phyloP scores from a whole-genome alignment of 2,329 filamentous ascomycete genomes.

The Aspergillus fumigatiaffinis region DNA sequence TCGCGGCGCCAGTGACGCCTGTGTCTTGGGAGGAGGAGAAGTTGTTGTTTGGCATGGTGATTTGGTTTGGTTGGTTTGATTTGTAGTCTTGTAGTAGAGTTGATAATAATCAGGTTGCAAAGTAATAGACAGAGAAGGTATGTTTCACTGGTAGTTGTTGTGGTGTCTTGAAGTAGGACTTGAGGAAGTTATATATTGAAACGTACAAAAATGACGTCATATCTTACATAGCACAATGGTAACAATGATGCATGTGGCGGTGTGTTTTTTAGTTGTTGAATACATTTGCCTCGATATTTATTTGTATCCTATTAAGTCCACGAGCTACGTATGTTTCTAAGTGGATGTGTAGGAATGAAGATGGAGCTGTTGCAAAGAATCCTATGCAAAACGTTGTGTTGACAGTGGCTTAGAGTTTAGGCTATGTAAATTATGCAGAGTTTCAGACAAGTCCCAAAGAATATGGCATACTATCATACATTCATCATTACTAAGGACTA shows the following conservation, averaged over 20 bases:
- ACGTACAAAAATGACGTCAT: not conserved
- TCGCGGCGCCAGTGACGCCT: constrained; percentile 50
- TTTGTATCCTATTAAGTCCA: too few species aligned
- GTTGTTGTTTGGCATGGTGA: not conserved
- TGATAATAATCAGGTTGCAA: not conserved
- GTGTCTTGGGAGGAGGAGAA: constrained; percentile 36
- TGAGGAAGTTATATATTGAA: not conserved
- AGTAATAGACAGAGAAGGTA: not conserved
- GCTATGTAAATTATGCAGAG: too few species aligned
- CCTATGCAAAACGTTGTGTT: too few species aligned
- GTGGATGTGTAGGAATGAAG: too few species aligned
- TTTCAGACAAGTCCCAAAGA: too few species aligned
- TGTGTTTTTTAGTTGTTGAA: not conserved
- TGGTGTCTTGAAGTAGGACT: not conserved
- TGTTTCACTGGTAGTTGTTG: not conserved
- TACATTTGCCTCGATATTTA: too few species aligned
- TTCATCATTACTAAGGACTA: not conserved
- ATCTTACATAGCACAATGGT: not conserved
- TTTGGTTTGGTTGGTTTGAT: not conserved
- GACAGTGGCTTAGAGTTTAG: too few species aligned
- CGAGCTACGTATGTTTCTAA: too few species aligned
- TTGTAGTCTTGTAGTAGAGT: not conserved
- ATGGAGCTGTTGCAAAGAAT: too few species aligned
- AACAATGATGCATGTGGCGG: not conserved
- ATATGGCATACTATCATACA: not conserved